Percentiles rank a stretch among this genome's conserved stretches.
These are phyloP conservation scores for Verbascum thapsus DNA, from an alignment of 257 asterid species.

Conservation along the genomic window DNA sequence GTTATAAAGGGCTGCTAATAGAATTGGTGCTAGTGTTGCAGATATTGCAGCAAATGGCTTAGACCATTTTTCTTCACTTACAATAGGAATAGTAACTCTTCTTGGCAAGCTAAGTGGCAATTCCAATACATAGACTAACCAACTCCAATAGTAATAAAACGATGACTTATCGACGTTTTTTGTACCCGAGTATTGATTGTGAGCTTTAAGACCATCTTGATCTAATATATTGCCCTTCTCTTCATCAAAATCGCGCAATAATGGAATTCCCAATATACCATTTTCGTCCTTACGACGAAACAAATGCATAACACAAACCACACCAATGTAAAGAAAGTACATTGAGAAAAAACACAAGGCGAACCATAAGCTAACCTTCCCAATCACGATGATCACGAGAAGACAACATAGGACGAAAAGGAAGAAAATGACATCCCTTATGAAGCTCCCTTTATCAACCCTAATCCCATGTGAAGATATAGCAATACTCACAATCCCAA, in stretches of 20 bases:
- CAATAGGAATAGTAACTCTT: conserved; percentile 67
- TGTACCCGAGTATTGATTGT: not conserved
- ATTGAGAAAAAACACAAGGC: conserved; percentile 51
- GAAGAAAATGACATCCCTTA: conserved; percentile 70
- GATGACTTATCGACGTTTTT: not conserved
- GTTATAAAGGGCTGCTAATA: conserved; percentile 45
- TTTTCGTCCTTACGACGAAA: conserved; percentile 30
- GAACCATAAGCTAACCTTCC: conserved; percentile 48
- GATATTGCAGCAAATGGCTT: conserved; percentile 55
- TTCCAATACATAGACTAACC: conserved; percentile 38
- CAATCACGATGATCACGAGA: conserved; percentile 43
- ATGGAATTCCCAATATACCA: conserved; percentile 34
- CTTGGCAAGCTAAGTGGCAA: conserved; percentile 75
- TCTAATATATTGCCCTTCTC: conserved; percentile 34
- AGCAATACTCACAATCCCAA: conserved; percentile 58
- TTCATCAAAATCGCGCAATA: conserved; percentile 46
- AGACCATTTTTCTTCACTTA: conserved; percentile 66
- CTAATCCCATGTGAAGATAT: conserved; percentile 35
- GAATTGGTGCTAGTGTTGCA: conserved; percentile 53
- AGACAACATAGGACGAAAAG: conserved; percentile 56
- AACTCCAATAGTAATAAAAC: conserved; percentile 19
- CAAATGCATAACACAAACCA: conserved; percentile 64
- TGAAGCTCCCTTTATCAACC: conserved; percentile 56
- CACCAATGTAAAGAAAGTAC: conserved; percentile 52
- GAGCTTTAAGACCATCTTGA: not conserved